Evolutionary conservation across 805 yeast species (phyloP), one percentile per base, ranked within the genome.

Genomic region (Candida dajiaensis): DNA sequence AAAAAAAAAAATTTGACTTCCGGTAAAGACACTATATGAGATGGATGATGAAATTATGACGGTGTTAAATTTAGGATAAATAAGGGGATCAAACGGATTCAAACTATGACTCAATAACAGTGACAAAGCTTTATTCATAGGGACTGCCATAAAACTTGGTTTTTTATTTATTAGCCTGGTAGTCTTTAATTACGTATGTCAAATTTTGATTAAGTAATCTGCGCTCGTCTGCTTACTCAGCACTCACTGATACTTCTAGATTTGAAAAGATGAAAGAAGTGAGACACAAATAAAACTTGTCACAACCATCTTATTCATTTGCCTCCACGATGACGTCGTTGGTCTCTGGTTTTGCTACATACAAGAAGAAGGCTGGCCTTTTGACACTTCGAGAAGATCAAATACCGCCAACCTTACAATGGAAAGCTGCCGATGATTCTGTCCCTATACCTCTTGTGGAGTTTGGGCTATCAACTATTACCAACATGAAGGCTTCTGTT

Each of bases 401-500:
- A 3, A 60, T 71, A 1, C 86, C 86, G 0, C 77, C 85, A 0
- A 68, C 69, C 38, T 62, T 81, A 33, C 64, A 66, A 19, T 81
- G 87, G 87, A 70, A 71, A 44, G 78, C 81, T 41, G 80, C 83
- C 5, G 83, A 78, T 52, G 65, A 68, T 18, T 55, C 64, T 9
- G 69, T 69, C 8, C 56, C 66, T 18, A 57, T 68, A 4, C 70
- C 73, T 13, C 49, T 57, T 21, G 69, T 78, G 11, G 73, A 70
- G 52, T 54, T 74, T 19, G 61, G 61, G 2, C 61, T 79, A 37
- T 71, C 71, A 38, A 63, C 70, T 1, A 71, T 78, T 19, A 67
- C 68, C 4, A 68, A 74, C 49, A 63, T 87, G 18, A 85, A 84
- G 59, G 90, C 88, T 1, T 78, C 94, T 0, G 82, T 87, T 6